Evolutionary conservation across 495 filamentous ascomycete species (phyloP).

Genomic region (Pseudomonodictys pantanalensis): DNA sequence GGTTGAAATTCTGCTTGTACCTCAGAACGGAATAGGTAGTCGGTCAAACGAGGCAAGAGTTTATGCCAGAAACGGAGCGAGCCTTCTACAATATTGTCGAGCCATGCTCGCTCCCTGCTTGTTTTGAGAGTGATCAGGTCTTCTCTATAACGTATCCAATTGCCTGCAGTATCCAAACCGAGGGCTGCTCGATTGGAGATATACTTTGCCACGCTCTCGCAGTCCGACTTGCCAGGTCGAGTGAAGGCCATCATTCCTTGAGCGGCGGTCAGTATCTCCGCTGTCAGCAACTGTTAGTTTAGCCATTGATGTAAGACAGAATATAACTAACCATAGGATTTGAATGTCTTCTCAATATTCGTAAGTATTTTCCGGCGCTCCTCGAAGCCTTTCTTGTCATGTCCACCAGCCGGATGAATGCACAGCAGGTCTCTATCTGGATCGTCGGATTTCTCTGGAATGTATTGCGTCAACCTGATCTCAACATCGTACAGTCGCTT

Average conservation of each 20-base stretch:
- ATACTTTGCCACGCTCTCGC: constrained; percentile 39
- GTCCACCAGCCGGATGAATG: constrained; percentile 4
- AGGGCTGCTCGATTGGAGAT: constrained; percentile 35
- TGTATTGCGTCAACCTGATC: too few relatives aligned
- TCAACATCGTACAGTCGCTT: too few relatives aligned
- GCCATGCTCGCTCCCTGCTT: constrained; percentile 40
- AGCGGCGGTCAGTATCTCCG: constrained; percentile 23
- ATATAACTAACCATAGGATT: constrained; percentile 19
- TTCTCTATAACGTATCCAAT: constrained; percentile 41
- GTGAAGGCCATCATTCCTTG: constrained; percentile 37
- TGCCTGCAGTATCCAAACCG: constrained; percentile 25
- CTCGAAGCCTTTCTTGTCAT: constrained; percentile 7
- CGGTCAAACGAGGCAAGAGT: constrained; percentile 33
- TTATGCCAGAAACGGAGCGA: constrained; percentile 20
- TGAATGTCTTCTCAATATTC: constrained; percentile 24
- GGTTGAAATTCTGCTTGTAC: not conserved
- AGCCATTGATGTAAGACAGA: not conserved
- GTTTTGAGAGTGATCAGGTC: constrained; percentile 43
- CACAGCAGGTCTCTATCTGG: constrained; percentile 2
- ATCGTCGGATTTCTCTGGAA: constrained; percentile 21
- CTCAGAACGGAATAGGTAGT: not conserved
- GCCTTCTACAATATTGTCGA: constrained; percentile 40
- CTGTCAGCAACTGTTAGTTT: not conserved
- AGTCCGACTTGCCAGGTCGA: constrained; percentile 37
- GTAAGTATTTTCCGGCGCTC: constrained; percentile 8